Base-by-base conservation (phyloP, 75 land plant species). In the Chamaecyparis obtusa region DNA sequence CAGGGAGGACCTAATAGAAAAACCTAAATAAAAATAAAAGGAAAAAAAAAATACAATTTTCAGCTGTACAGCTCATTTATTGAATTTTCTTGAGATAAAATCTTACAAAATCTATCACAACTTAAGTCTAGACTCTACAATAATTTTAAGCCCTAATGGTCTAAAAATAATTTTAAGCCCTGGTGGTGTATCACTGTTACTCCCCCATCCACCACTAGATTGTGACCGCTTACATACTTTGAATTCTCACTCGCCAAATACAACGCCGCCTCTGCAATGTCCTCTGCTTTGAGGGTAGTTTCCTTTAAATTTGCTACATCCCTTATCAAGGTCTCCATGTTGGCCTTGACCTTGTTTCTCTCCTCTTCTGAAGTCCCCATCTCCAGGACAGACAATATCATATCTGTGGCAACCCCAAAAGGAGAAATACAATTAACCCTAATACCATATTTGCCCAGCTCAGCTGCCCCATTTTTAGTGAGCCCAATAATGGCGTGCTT, bases 351-450 rank as follows among this genome's bases (percentile, higher is more conserved):
- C 39, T 35, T 37, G 21, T 15, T 43, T 19, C 21, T 79, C 36
- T 39, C 82, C 46, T 79, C 46, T 39, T 79, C 82, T 24, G 71
- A 67, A 21, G 9, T 30, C 2, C 16, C 55, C 55, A 0, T 51
- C 16, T 51, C 15, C 55, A 14, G 0, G 30, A 24, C 24, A 6
- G 0, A 3, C 30, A 24, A 5, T 27, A 8, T 0, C 39, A 78
- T 36, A 7, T 36, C 24, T 17, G 81, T 78, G 27, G 46, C 81
- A 36, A 78, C 7, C 9, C 44, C 84, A 13, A 1, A 60, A n/a
- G 95, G 96, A 3, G 96, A 95, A 81, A 95, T 89, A 87, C 88
- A 48, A 86, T 95, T 95, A 21, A 92, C 91, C 24, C 95, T 55
- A 9, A 95, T 88, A 43, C 96, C 93, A 37, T 86, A 80, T 85